A percentile compares a stretch with the other conserved stretches of the same genome.
Conservation (phyloP, 352 stramenopile genomes). For the Globisporangium takayamanum region DNA sequence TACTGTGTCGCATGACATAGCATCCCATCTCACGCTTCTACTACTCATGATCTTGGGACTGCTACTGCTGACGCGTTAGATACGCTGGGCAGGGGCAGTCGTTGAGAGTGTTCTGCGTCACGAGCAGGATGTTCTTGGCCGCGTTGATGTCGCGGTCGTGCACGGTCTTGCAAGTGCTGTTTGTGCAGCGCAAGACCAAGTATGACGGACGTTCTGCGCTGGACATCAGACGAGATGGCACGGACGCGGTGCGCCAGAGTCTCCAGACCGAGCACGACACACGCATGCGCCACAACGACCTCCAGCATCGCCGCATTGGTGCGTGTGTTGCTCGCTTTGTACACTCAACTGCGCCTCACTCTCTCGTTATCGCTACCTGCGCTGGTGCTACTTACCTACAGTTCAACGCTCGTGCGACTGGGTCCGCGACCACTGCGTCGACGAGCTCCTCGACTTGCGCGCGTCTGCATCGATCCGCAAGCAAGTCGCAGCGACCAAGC, state of each 20-base stretch:
- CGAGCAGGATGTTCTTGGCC: too few species aligned
- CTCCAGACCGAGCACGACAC: background rate
- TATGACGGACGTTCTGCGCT: too few species aligned
- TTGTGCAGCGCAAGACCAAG: too few species aligned
- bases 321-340: background rate
- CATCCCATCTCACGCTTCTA: too few species aligned
- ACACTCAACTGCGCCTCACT: background rate
- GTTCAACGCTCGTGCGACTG: conserved; percentile 23
- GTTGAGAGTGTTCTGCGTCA: too few species aligned
- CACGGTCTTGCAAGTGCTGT: too few species aligned
- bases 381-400: background rate
- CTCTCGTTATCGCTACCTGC: background rate
- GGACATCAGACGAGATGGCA: background rate
- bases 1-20: too few species aligned
- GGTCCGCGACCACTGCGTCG: conserved; percentile 42
- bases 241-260: background rate
- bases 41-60: too few species aligned
- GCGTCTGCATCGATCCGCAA: conserved; percentile 22
- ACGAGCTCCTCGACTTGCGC: conserved; percentile 26
- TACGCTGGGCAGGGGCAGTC: too few species aligned
- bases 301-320: conserved; percentile 7
- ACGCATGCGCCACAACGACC: background rate
- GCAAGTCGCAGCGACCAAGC: conserved; percentile 31
- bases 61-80: too few species aligned
- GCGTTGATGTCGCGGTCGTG: too few species aligned